Percentiles rank a stretch among this genome's conserved stretches.
phyloP scores from a whole-genome alignment of 2,329 filamentous ascomycete species.

The Stagonosporopsis vannaccii region DNA sequence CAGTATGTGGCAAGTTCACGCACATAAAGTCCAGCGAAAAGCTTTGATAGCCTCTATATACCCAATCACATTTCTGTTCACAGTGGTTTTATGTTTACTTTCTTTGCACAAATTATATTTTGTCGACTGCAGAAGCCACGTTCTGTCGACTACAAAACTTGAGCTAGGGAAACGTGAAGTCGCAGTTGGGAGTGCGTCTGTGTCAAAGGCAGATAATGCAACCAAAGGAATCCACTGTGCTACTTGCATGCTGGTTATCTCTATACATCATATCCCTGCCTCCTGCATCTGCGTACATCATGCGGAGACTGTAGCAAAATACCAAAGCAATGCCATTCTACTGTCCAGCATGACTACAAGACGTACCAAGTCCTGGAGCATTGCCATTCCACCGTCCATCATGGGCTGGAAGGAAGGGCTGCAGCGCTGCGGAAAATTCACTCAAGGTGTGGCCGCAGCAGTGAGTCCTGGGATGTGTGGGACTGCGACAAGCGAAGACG shows the following conservation, averaged over 20 bases:
- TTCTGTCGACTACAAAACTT: not conserved
- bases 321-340: not conserved
- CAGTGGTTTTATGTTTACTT: not conserved
- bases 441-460: constrained; percentile 3
- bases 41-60: constrained; percentile 25
- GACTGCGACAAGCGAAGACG: constrained; percentile 8
- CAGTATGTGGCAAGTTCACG: not conserved
- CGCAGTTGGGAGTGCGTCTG: not conserved
- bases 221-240: not conserved
- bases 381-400: not conserved
- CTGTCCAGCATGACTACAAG: not conserved
- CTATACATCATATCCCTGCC: not conserved
- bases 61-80: constrained; percentile 14
- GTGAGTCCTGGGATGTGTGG: constrained; percentile 13
- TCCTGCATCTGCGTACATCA: not conserved
- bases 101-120: no score
- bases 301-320: not conserved
- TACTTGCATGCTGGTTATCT: constrained; percentile 12
- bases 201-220: not conserved
- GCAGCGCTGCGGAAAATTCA: not conserved
- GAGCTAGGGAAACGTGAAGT: not conserved
- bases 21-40: not conserved
- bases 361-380: not conserved
- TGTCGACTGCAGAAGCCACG: no score
- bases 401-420: not conserved